A percentile compares a stretch with the other conserved stretches of the same genome.
These are phyloP conservation scores for Colletotrichum paranaense DNA, from an alignment of 2,329 filamentous ascomycete species.

Conservation along the genomic window DNA sequence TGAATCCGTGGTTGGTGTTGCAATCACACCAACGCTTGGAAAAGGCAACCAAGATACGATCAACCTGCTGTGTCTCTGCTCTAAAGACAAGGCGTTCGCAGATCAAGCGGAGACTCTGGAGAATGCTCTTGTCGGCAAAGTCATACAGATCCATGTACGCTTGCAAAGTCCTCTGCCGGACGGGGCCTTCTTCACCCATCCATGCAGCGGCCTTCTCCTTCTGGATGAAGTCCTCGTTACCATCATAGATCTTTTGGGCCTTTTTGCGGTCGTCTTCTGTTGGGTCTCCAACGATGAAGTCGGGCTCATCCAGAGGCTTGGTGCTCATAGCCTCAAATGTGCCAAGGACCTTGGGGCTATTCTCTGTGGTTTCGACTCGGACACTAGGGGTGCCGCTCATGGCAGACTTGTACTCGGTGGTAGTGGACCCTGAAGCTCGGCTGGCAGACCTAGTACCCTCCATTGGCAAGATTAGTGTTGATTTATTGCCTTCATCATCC, in stretches of 20 bases:
- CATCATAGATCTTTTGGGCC: slow-evolving; percentile 86
- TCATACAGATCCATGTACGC: slow-evolving; percentile 96
- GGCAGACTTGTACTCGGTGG: slow-evolving; percentile 53
- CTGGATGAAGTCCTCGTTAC: slow-evolving; percentile 82
- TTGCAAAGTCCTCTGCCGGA: slow-evolving; percentile 67
- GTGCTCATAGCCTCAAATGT: slow-evolving; percentile 46
- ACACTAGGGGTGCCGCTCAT: slow-evolving; percentile 51
- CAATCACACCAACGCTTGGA: slow-evolving; percentile 92
- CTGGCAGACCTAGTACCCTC: slow-evolving; percentile 50
- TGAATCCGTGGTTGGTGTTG: slow-evolving; percentile 94
- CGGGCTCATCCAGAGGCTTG: slow-evolving; percentile 67
- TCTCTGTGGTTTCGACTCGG: slow-evolving; percentile 53
- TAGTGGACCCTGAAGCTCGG: slow-evolving; percentile 49
- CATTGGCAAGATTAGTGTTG: slow-evolving; percentile 55
- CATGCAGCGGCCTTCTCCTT: slow-evolving; percentile 87
- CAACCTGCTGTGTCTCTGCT: slow-evolving; percentile 96
- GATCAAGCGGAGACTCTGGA: slow-evolving; percentile 81
- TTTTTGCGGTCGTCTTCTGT: slow-evolving; percentile 79
- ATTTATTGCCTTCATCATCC: slow-evolving; percentile 47
- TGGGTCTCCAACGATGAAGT: slow-evolving; percentile 67
- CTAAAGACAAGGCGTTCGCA: slow-evolving; percentile 86
- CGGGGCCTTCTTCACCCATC: slow-evolving; percentile 80
- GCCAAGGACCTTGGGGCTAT: slow-evolving; percentile 48
- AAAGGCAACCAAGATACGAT: slow-evolving; percentile 91
- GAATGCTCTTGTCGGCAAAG: slow-evolving; percentile 83